These are phyloP conservation scores for Mimosa bimucronata DNA, from an alignment of 306 rosid genomes.

Conservation along the genomic window DNA sequence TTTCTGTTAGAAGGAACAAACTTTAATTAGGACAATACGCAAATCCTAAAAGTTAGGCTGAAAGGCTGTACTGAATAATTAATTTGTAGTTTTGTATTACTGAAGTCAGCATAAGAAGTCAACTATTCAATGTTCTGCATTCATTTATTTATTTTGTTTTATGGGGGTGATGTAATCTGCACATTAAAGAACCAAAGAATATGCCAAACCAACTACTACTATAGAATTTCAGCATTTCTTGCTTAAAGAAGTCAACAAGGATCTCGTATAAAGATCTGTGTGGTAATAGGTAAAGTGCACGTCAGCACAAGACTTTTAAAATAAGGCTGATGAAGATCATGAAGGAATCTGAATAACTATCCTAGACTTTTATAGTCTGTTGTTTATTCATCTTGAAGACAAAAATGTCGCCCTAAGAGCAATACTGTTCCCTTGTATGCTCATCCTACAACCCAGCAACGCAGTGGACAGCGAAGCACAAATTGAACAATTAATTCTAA, in stretches of 20 bases:
- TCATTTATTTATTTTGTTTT: not conserved
- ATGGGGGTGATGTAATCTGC: conserved; percentile 11
- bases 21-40: conserved; percentile 32
- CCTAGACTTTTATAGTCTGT: conserved; percentile 30
- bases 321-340: conserved; percentile 29
- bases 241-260: conserved; percentile 54
- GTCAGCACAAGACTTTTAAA: conserved; percentile 48
- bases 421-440: conserved; percentile 46
- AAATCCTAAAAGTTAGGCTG: conserved; percentile 47
- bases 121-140: conserved; percentile 15
- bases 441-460: conserved; percentile 39
- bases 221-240: conserved; percentile 19
- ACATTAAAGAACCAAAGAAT: conserved; percentile 17
- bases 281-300: conserved; percentile 35
- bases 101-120: conserved; percentile 38
- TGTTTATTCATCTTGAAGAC: conserved; percentile 46
- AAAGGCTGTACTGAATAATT: conserved; percentile 39
- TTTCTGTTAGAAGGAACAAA: conserved; percentile 59
- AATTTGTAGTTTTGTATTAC: no score
- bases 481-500: conserved; percentile 33
- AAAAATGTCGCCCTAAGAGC: conserved; percentile 46
- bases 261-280: conserved; percentile 42
- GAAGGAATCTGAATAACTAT: conserved; percentile 57
- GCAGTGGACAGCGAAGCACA: conserved; percentile 43
- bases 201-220: conserved; percentile 26